Evolutionary conservation across 2,329 filamentous ascomycete genomes (phyloP), one percentile per base, ranked within the genome.

Genomic region (Biscogniauxia mediterranea): DNA sequence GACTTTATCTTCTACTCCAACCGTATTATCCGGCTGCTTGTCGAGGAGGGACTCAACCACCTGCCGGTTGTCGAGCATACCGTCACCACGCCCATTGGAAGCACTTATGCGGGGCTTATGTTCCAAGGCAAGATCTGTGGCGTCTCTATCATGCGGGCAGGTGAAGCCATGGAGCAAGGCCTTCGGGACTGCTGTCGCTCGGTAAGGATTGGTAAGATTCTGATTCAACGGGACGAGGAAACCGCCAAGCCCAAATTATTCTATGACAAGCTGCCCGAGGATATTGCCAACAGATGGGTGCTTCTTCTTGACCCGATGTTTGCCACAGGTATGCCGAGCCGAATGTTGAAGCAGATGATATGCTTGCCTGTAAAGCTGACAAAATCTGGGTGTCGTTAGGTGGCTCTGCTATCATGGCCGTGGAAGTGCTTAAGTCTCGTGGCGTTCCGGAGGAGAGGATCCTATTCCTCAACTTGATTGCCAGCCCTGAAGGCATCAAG

Each of bases 1-100:
- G 95, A 99, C 77, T 99, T 99, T 76, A 97, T 99, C 74, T 99
- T 99, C 80, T 97, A 98, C 81, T 97, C 93, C 52, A 99, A 99
- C 79, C 88, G 95, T 62, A 98, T 99, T 75, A 98, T 98, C 75
- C 92, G 95, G 32, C 84, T 99, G 51, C 85, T 99, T 6, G 95
- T 99, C 50, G 95, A 99, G 78, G 95, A 99, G 79, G 95, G 95
- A 3, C 83, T 99, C 58, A 99, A 99, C 77, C 95, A 99, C 76
- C 85, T 99, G 51, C 95, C 95, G 1, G 92, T 96, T 19, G 88
- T 96, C 57, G 89, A 92, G 73, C 92, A 96, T 71, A 88, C 89
- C 28, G 90, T 99, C 72, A 96, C 89, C 51, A 98, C 95, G 6
- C 95, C 95, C 0, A 91, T 97, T 52, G 94, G 93, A 50, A 88